A percentile compares a stretch with the other conserved stretches of the same genome.
Conservation (phyloP, 805 yeast genomes). For the Novakomyces olei region DNA sequence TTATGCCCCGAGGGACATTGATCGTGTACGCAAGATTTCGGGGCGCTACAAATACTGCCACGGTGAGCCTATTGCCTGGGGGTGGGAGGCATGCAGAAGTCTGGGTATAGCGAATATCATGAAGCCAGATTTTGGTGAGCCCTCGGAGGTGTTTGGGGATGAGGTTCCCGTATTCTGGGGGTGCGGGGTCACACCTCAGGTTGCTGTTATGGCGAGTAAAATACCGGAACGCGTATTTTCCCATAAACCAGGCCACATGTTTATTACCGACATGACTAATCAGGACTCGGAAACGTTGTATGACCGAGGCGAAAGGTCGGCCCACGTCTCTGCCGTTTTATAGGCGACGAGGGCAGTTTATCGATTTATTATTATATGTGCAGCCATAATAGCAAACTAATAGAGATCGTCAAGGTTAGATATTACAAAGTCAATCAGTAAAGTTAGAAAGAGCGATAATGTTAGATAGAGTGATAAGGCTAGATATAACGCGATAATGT, state of each 20-base stretch:
- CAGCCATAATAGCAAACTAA: too few relatives aligned
- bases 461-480: too few relatives aligned
- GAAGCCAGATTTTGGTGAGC: constrained; percentile 20
- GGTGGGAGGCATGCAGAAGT: constrained; percentile 18
- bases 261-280: constrained; percentile 5
- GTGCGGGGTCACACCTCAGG: constrained; percentile 24
- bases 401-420: too few relatives aligned
- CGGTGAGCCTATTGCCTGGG: constrained; percentile 25
- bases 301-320: too few relatives aligned
- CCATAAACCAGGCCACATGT: constrained; percentile 8
- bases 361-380: too few relatives aligned
- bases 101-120: constrained; percentile 18
- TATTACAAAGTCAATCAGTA: too few relatives aligned
- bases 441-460: too few relatives aligned
- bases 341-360: too few relatives aligned
- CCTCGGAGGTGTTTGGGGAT: constrained; percentile 14
- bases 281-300: too few relatives aligned
- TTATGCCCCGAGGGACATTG: constrained; percentile 15
- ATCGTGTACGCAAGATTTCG: constrained; percentile 16
- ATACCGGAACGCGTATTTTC: constrained; percentile 5
- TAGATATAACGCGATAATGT: too few relatives aligned
- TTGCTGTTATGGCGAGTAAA: constrained; percentile 12
- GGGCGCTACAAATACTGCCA: constrained; percentile 16
- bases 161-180: constrained; percentile 26
- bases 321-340: too few relatives aligned